Conservation (phyloP, 768 basidiomycete species). For the Collybiopsis confluens region DNA sequence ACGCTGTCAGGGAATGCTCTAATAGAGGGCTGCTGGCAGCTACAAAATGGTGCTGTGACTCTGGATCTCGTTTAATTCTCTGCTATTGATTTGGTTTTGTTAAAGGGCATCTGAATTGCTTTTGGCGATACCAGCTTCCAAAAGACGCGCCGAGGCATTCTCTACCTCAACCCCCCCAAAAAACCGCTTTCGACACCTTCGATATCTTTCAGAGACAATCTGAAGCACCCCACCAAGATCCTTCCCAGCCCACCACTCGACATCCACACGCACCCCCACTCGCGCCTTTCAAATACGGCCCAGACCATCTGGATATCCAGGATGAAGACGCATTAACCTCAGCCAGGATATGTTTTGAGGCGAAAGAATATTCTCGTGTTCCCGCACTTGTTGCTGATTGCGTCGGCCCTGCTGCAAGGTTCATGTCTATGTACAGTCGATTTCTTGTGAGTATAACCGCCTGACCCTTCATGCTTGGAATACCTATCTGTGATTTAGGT, state of each 20-base stretch:
- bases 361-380: conserved; percentile 75
- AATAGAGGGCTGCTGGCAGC: conserved; percentile 67
- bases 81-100: conserved; percentile 9
- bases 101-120: conserved; percentile 75
- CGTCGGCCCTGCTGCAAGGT: conserved; percentile 67
- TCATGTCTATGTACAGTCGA: conserved; percentile 74
- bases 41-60: conserved; percentile 66
- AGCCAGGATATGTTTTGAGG: conserved; percentile 70
- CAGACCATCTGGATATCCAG: conserved; percentile 45
- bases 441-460: conserved; percentile 66
- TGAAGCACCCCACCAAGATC: conserved; percentile 27
- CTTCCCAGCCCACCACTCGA: conserved; percentile 18
- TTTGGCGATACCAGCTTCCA: conserved; percentile 49
- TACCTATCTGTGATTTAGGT: conserved; percentile 44
- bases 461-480: neutral
- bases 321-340: conserved; percentile 74
- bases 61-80: conserved; percentile 9
- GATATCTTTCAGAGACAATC: conserved; percentile 30
- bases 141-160: conserved; percentile 38
- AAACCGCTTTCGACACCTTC: conserved; percentile 36
- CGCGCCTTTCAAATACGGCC: conserved; percentile 26
- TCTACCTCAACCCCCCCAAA: conserved; percentile 61
- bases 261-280: conserved; percentile 35
- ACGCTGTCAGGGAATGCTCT: conserved; percentile 67
- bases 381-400: conserved; percentile 61